phyloP scores from a whole-genome alignment of 345 rosid genomes.

The Eucalyptus polybractea region DNA sequence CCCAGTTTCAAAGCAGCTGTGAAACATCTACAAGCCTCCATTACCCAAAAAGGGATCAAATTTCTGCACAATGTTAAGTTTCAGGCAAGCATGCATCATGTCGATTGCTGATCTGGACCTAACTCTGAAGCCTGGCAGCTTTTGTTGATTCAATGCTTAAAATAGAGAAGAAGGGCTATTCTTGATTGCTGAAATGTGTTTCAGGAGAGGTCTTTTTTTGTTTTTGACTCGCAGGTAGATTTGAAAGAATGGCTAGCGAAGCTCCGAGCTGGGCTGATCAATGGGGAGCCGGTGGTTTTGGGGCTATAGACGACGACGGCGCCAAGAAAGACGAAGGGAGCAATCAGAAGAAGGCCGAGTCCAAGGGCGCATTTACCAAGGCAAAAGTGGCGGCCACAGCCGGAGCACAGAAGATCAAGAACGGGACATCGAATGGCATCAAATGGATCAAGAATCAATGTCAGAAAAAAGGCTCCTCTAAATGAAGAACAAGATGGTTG shows the following conservation, averaged over 20 bases:
- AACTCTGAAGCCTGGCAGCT: neutral
- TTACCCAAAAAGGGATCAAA: neutral
- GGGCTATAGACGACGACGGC: constrained; percentile 26
- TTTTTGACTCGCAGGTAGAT: neutral
- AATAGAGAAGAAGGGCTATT: neutral
- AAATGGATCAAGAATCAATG: constrained; percentile 57
- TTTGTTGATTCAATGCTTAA: neutral
- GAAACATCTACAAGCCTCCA: neutral
- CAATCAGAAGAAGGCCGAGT: constrained; percentile 19
- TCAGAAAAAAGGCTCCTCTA: constrained; percentile 18
- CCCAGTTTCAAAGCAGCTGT: neutral
- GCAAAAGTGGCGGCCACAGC: constrained; percentile 22
- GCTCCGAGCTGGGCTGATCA: constrained; percentile 97
- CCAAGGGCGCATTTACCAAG: constrained; percentile 28
- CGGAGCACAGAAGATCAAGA: constrained; percentile 28
- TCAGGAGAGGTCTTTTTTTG: neutral
- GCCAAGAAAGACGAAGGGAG: constrained; percentile 9
- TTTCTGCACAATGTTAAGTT: neutral
- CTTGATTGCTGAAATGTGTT: neutral
- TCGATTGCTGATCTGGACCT: neutral
- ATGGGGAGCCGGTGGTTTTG: constrained; percentile 84
- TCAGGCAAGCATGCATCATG: neutral
- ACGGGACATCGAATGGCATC: constrained; percentile 21
- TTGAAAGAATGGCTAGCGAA: constrained; percentile 38
- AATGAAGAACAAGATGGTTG: neutral